These are phyloP conservation scores for Pterulicium gracile DNA, from an alignment of 1,284 basidiomycete genomes.

Conservation along the genomic window DNA sequence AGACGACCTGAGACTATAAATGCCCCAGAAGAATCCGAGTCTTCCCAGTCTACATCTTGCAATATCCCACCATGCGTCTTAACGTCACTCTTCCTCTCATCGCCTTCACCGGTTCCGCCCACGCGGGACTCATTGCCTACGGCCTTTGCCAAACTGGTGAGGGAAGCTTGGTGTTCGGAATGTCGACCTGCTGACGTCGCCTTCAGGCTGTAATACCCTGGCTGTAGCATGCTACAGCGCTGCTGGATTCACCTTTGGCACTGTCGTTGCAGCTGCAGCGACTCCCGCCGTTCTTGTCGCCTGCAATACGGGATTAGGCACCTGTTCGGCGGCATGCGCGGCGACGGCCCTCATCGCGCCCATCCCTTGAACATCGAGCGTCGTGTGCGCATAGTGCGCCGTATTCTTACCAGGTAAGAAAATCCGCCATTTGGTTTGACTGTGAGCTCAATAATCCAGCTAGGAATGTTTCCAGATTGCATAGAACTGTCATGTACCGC, in stretches of 20 bases:
- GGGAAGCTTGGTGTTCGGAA: slow-evolving; percentile 3
- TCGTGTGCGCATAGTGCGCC: no score
- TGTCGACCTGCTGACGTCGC: background rate
- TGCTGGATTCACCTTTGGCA: slow-evolving; percentile 41
- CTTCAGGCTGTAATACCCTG: slow-evolving; percentile 39
- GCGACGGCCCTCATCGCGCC: slow-evolving; percentile 20
- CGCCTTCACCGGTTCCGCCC: slow-evolving; percentile 12
- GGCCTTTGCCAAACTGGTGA: slow-evolving; percentile 37
- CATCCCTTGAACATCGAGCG: slow-evolving; percentile 26
- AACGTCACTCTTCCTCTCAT: slow-evolving; percentile 5
- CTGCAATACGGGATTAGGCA: slow-evolving; percentile 41
- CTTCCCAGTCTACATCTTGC: background rate
- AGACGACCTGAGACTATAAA: background rate
- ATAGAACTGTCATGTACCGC: no score
- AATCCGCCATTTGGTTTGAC: no score
- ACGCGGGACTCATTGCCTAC: slow-evolving; percentile 32
- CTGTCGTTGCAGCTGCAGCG: slow-evolving; percentile 26
- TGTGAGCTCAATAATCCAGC: no score
- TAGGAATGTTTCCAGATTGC: no score
- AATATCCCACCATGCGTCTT: no score
- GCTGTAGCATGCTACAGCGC: slow-evolving; percentile 42
- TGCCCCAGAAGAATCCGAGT: background rate
- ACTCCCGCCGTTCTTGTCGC: slow-evolving; percentile 34
- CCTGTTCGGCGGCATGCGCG: slow-evolving; percentile 32
- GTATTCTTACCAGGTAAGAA: no score